These are phyloP conservation scores for Venturiaceae sp. DNA, from an alignment of 2,329 filamentous ascomycete species.

Conservation along the genomic window DNA sequence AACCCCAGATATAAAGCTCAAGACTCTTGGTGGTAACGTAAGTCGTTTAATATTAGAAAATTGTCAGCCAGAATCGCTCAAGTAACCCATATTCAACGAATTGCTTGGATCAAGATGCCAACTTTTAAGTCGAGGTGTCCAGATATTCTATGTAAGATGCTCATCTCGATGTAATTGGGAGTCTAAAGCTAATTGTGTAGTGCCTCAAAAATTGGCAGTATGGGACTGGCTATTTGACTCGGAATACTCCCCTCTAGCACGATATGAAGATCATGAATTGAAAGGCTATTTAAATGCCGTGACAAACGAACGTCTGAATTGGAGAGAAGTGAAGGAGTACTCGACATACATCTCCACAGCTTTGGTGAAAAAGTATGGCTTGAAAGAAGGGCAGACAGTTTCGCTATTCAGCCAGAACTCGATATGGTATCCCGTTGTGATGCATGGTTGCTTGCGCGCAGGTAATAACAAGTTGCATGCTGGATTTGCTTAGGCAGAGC, in stretches of 20 bases:
- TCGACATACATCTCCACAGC: constrained; percentile 52
- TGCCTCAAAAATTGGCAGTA: constrained; percentile 44
- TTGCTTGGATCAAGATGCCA: constrained; percentile 7
- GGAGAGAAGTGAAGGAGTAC: constrained; percentile 46
- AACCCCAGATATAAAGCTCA: not conserved
- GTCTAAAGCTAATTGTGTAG: constrained; percentile 20
- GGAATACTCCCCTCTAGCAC: constrained; percentile 38
- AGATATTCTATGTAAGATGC: constrained; percentile 1
- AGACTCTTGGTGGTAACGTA: too few relatives aligned
- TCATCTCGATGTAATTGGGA: not conserved
- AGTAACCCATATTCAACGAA: too few relatives aligned
- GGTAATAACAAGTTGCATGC: constrained; percentile 16
- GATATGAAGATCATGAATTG: constrained; percentile 28
- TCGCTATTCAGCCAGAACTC: constrained; percentile 55
- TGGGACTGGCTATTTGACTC: constrained; percentile 56
- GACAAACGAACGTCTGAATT: constrained; percentile 49
- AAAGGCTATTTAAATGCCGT: constrained; percentile 48
- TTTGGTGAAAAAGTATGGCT: constrained; percentile 44
- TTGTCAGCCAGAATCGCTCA: too few relatives aligned
- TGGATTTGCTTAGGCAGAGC: not conserved
- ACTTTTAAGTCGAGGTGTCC: constrained; percentile 2
- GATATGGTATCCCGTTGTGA: constrained; percentile 57
- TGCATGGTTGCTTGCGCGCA: constrained; percentile 45
- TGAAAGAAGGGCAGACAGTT: constrained; percentile 46
- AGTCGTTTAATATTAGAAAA: too few relatives aligned